Evolutionary conservation across 352 stramenopile species (phyloP), one percentile per base, ranked within the genome.

Genomic region (Phytophthora aleatoria): DNA sequence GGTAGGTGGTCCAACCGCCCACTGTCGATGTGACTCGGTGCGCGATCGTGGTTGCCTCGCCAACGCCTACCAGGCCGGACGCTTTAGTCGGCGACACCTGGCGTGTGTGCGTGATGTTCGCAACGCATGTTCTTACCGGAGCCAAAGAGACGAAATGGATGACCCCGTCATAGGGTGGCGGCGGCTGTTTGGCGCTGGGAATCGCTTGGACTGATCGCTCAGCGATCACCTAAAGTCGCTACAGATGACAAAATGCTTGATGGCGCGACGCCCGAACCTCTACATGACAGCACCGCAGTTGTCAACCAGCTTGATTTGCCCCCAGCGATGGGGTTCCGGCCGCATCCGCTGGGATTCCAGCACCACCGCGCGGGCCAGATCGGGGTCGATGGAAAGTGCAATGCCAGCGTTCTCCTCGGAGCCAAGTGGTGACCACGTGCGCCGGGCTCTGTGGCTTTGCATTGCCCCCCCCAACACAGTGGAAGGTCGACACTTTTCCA

Each of bases 371-470:
- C 10, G 30, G 43, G n/a, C 30, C 30, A 30, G 20, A 28, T 53
- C 48, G 48, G 50, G 11, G 41, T n/a, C 15, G 57, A n/a, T 48
- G 59, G 51, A 67, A 50, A 56, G 60, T 44, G 60, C 51, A 54
- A 47, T 62, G 26, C 30, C 28, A 35, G 16, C 51, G 39, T 27
- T 59, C 45, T 61, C 36, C 51, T 51, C 60, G 38, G 3, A n/a
- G 28, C 44, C 60, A 67, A 67, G 51, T 67, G 61, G 43, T 39
- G 45, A 30, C 27, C 27, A 62, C 60, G 44, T 67, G 51, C 52
- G 60, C 24, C 44, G 28, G 15, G 30, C 27, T 68, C 52, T 68
- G 61, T 68, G 61, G 61, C 61, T 63, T 44, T 15, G 57, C 48
- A 38, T 26, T 52, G 20, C 42, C 53, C 30, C 49, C 26, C 7